Evolutionary conservation across 257 asterid genomes (phyloP).

Genomic region (Oldenlandia corymbosa): DNA sequence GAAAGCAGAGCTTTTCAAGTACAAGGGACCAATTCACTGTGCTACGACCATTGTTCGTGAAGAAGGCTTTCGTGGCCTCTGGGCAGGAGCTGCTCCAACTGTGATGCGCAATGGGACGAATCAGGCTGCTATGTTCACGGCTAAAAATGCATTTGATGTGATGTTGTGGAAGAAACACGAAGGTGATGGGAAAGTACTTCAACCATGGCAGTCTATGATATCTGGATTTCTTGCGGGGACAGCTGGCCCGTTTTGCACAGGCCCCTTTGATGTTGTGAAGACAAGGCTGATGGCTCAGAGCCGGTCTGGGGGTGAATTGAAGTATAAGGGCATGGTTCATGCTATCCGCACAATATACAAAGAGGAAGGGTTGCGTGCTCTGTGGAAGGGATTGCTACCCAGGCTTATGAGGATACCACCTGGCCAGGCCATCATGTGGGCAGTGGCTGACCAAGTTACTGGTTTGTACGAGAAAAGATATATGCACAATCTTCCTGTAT

Average conservation of each 20-base stretch:
- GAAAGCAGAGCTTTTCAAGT: slow-evolving; percentile 57
- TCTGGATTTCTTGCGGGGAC: slow-evolving; percentile 96
- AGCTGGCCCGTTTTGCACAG: slow-evolving; percentile 89
- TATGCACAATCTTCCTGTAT: slow-evolving; percentile 31
- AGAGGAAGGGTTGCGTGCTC: slow-evolving; percentile 77
- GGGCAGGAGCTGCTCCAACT: slow-evolving; percentile 97
- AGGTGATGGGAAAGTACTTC: slow-evolving; percentile 75
- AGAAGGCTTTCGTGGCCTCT: slow-evolving; percentile 82
- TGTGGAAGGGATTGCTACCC: slow-evolving; percentile 88
- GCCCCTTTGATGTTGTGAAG: slow-evolving; percentile 98
- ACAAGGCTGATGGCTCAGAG: slow-evolving; percentile 98
- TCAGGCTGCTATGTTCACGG: slow-evolving; percentile 97
- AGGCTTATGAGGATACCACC: slow-evolving; percentile 99
- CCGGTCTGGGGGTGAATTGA: slow-evolving; percentile 62
- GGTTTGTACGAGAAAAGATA: slow-evolving; percentile 80
- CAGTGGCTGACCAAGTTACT: slow-evolving; percentile 86
- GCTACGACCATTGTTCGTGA: slow-evolving; percentile 64
- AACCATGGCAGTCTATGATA: slow-evolving; percentile 92
- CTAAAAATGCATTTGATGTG: slow-evolving; percentile 84
- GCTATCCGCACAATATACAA: slow-evolving; percentile 68
- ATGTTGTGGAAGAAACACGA: slow-evolving; percentile 75
- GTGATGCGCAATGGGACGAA: slow-evolving; percentile 98
- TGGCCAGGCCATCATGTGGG: slow-evolving; percentile 98
- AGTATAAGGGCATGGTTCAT: slow-evolving; percentile 82
- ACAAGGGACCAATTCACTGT: slow-evolving; percentile 87